Percentiles rank a stretch among this genome's conserved stretches.
Evolutionary conservation across 495 filamentous ascomycete species (phyloP).

Genomic region (Penicillium dipodomyicola): DNA sequence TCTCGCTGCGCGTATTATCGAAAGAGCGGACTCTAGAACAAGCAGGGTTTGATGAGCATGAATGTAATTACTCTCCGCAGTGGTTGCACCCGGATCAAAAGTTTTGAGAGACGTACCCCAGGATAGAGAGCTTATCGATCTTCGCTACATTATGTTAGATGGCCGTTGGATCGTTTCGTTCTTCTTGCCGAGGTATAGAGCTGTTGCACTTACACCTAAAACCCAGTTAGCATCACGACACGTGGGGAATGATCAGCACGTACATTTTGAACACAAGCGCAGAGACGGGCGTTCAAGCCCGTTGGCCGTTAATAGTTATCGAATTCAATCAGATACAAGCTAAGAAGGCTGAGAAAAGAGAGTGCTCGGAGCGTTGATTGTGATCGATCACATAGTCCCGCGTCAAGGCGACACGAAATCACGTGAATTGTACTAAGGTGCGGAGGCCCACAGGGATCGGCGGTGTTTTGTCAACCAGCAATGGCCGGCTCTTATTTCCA

Average conservation of each 20-base stretch:
- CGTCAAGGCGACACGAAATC: slow-evolving; percentile 34
- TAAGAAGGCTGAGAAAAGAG: neutral
- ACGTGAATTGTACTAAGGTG: slow-evolving; percentile 24
- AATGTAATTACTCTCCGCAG: slow-evolving; percentile 2
- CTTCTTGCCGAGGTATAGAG: neutral
- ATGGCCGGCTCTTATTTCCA: slow-evolving; percentile 21
- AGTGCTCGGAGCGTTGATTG: slow-evolving; percentile 17
- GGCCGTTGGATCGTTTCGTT: slow-evolving; percentile 11
- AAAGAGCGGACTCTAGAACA: slow-evolving; percentile 80
- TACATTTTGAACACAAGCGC: slow-evolving; percentile 23
- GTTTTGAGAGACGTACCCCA: slow-evolving; percentile 53
- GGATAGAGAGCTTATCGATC: slow-evolving; percentile 85
- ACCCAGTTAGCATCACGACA: slow-evolving; percentile 21
- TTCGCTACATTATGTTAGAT: slow-evolving; percentile 45
- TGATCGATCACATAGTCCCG: slow-evolving; percentile 26
- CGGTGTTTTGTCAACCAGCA: slow-evolving; percentile 15
- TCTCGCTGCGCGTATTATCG: slow-evolving; percentile 69
- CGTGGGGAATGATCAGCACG: slow-evolving; percentile 13
- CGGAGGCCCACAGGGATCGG: slow-evolving; percentile 22
- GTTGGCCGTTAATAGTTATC: neutral
- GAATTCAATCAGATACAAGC: neutral
- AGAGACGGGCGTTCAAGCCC: slow-evolving; percentile 3
- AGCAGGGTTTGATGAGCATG: slow-evolving; percentile 4
- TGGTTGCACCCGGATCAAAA: neutral
- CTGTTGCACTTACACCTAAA: slow-evolving; percentile 32